These are phyloP conservation scores for Bidens hawaiensis DNA, from an alignment of 140 eudicot species.

Conservation along the genomic window DNA sequence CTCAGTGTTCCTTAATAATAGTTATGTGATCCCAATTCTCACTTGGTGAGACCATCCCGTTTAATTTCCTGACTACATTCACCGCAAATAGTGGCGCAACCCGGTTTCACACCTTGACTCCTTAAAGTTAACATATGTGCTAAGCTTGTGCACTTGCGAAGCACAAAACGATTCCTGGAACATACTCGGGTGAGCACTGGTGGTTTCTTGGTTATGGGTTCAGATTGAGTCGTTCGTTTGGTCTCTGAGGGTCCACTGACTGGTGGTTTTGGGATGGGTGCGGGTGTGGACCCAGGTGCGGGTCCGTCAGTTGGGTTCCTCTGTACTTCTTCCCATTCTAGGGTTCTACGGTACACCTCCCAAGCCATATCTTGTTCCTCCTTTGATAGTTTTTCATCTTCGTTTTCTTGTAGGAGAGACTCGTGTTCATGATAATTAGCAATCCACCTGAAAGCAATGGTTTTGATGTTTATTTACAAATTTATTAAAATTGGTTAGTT, in stretches of 20 bases:
- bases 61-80: constrained; percentile 74
- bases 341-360: constrained; percentile 72
- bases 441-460: constrained; percentile 64
- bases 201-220: constrained; percentile 25
- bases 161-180: constrained; percentile 39
- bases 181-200: constrained; percentile 27
- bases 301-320: constrained; percentile 40
- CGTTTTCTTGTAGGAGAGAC: constrained; percentile 86
- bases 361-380: constrained; percentile 99
- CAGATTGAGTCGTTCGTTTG: constrained; percentile 29
- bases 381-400: constrained; percentile 90
- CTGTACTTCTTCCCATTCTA: constrained; percentile 82
- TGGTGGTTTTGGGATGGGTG: constrained; percentile 22
- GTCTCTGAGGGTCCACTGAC: constrained; percentile 17
- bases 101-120: constrained; percentile 70
- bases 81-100: constrained; percentile 83
- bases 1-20: constrained; percentile 7
- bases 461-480: background rate
- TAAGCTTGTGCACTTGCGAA: constrained; percentile 58
- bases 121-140: constrained; percentile 71
- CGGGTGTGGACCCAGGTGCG: constrained; percentile 17
- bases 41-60: constrained; percentile 51
- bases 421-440: constrained; percentile 96
- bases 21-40: background rate
- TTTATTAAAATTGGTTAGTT: too few species aligned